Evolutionary conservation across 129 eudicot genomes (phyloP), one percentile per base, ranked within the genome.

Genomic region (Pulicaria dysenterica): DNA sequence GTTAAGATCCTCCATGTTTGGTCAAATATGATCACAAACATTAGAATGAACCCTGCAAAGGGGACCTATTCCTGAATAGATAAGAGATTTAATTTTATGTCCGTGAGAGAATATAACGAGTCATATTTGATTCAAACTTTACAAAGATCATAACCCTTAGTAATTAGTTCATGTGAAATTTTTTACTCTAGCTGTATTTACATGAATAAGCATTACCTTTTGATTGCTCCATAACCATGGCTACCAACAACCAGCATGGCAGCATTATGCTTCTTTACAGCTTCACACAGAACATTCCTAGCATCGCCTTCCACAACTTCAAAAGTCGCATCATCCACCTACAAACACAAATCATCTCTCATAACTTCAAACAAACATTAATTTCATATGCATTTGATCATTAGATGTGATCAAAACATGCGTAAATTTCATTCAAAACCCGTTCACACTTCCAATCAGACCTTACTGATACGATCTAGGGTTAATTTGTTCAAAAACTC

Each of bases 201-300:
- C 15, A 60, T 5, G 38, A 24, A 68, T 34, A 50, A 31, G 38
- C 6, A 1, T 10, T 84, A 89, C 97, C 97, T 88, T 77, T 92
- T 88, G 19, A 92, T 79, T 67, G 93, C 89, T 68, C 97, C 97
- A 77, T 88, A 87, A 64, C 97, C 97, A 77, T 92, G 97, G 74
- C 90, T 88, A 58, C 97, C 97, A 45, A 92, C 91, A 50, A 92
- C 96, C 78, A 92, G 73, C 48, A 92, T 73, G 38, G 93, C 60
- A 12, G 97, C 97, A 79, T 88, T 87, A 72, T 88, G 88, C 81
- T 69, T 84, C 8, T 91, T 96, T 40, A 88, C 97, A 77, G 95
- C 88, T 64, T 91, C 92, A 51, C 95, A 88, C 3, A 91, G 81
- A 58, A 86, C 91, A 62, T 86, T 85, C 80, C 97, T 83, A n/a